Conservation (phyloP, 352 stramenopile species). For the Globisporangium cederbergense region DNA sequence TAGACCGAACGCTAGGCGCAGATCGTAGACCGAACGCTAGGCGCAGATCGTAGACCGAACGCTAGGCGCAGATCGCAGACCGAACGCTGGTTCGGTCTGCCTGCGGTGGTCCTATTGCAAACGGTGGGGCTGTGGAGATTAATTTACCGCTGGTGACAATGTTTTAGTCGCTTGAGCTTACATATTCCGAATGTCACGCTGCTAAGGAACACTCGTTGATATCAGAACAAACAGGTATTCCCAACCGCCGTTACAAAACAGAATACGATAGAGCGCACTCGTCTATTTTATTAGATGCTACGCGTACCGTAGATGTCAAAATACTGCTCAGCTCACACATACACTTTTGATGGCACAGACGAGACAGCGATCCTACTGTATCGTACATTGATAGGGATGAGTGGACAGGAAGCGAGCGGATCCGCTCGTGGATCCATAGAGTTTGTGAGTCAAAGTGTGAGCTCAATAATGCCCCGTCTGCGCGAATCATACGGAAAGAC, state of each 20-base stretch:
- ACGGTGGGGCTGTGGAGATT: neutral
- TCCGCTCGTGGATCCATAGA: neutral
- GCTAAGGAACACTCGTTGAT: too few relatives aligned
- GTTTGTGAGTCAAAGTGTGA: neutral
- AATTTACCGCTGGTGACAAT: neutral
- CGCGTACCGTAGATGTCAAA: too few relatives aligned
- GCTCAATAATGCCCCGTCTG: constrained; percentile 1
- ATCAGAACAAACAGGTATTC: too few relatives aligned
- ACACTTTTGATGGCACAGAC: neutral
- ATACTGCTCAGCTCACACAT: neutral
- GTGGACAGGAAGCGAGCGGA: constrained; percentile 1
- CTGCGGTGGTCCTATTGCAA: too few relatives aligned
- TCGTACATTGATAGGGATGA: neutral
- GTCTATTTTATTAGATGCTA: too few relatives aligned
- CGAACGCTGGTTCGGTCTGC: too few relatives aligned
- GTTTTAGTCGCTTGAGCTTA: neutral
- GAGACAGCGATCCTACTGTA: neutral
- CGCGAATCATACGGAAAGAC: neutral
- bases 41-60: neutral
- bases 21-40: neutral
- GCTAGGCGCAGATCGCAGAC: neutral
- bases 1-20: neutral
- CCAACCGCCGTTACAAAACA: too few relatives aligned
- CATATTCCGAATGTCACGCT: too few relatives aligned
- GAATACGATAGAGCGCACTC: too few relatives aligned